Evolutionary conservation across 805 yeast genomes (phyloP), one percentile per base, ranked within the genome.

Genomic region (Lachancea nothofagi): DNA sequence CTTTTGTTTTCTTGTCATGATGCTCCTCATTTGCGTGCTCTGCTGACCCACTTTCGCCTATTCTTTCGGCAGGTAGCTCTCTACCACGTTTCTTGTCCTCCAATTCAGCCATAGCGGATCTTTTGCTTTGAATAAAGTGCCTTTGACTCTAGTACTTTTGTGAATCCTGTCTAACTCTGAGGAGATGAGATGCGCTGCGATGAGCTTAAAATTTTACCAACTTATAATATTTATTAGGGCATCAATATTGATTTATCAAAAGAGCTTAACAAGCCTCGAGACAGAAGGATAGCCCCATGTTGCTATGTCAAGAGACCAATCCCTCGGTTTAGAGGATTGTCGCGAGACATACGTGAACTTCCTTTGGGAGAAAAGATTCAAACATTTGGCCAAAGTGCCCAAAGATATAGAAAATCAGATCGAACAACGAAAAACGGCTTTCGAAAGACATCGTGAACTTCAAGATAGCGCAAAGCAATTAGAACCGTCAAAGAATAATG

Each of bases 311-410:
- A 18, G 18, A 35, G 32, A 35, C 25, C 27, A n/a, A 8, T 18
- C 15, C 25, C 17, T 9, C 15, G 27, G 13, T 21, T 15, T 18
- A 8, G 41, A 49, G 17, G 51, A 53, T 20, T 42, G 55, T 13
- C 62, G 63, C 19, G 45, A 51, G 3, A 47, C 51, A 7, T 64
- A 65, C 34, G 40, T 54, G 2, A 33, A 54, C 2, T 19, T 51
- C 13, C 48, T 61, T 29, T 53, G 67, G 52, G 42, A 51, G 5
- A 57, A 53, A 27, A 65, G 65, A 34, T 61, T 57, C 41, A 45
- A 47, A 14, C 21, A 42, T 15, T 32, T 35, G 19, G 20, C 38
- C 18, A 8, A 20, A 17, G 47, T 66, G 8, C 69, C 70, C 2
- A 24, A 40, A 3, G 52, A 62, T 37, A 30, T 66, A 18, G 55